Conservation (phyloP, 805 yeast species). For the Middelhovenomyces tepae region DNA sequence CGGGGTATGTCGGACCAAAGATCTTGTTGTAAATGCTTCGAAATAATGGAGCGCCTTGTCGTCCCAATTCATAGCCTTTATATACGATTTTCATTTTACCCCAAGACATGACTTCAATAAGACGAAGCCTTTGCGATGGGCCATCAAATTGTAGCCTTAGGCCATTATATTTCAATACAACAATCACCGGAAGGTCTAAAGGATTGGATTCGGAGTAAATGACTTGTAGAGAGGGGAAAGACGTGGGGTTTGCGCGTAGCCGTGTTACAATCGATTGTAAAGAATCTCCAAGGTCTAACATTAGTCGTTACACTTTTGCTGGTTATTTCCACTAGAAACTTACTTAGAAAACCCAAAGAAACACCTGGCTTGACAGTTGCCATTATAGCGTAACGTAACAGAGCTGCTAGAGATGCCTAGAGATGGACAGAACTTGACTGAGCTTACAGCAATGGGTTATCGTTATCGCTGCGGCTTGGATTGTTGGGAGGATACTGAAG, state of each 20-base stretch:
- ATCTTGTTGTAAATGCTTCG: slow-evolving; percentile 47
- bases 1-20: slow-evolving; percentile 60
- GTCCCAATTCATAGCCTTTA: slow-evolving; percentile 18
- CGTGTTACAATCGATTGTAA: slow-evolving; percentile 10
- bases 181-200: slow-evolving; percentile 11
- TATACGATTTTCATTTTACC: slow-evolving; percentile 12
- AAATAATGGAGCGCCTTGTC: too few species aligned
- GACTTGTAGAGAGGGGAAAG: slow-evolving; percentile 17
- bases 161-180: slow-evolving; percentile 16
- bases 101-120: slow-evolving; percentile 19
- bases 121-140: slow-evolving; percentile 15
- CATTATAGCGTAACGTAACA: too few species aligned
- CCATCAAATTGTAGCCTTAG: slow-evolving; percentile 21
- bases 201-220: slow-evolving; percentile 12
- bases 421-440: too few species aligned
- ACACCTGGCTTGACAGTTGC: too few species aligned
- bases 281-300: slow-evolving; percentile 15
- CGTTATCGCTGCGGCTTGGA: too few species aligned
- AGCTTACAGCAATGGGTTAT: too few species aligned
- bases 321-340: too few species aligned
- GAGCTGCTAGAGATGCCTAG: too few species aligned
- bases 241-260: slow-evolving; percentile 9
- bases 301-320: too few species aligned
- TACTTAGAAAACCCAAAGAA: too few species aligned
- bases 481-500: too few species aligned